Conservation (phyloP, 1,284 basidiomycete genomes). For the Stygiomarasmius scandens region DNA sequence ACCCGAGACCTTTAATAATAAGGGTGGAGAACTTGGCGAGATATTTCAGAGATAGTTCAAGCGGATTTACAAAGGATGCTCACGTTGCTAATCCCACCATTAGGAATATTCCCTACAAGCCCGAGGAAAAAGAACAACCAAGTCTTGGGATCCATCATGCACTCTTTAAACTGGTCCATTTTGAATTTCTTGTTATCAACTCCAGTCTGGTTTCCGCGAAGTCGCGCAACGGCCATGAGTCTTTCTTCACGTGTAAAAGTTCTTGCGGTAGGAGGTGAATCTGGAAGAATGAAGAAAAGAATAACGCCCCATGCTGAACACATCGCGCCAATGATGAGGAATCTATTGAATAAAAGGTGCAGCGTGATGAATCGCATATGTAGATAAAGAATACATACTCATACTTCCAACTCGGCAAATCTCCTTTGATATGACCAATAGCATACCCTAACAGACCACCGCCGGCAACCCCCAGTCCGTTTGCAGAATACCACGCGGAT, state of each 20-base stretch:
- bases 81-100: conserved; percentile 27
- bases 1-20: conserved; percentile 42
- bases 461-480: conserved; percentile 26
- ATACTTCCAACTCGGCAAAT: conserved; percentile 33
- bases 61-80: not conserved
- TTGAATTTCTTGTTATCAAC: conserved; percentile 34
- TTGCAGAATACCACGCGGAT: conserved; percentile 20
- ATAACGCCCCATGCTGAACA: conserved; percentile 23
- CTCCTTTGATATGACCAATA: conserved; percentile 24
- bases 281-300: conserved; percentile 30
- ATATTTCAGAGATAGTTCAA: too few relatives aligned
- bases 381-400: too few relatives aligned
- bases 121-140: conserved; percentile 28
- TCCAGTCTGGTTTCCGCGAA: conserved; percentile 29
- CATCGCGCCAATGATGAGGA: conserved; percentile 30
- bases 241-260: conserved; percentile 33
- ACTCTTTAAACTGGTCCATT: conserved; percentile 29
- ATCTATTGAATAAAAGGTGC: not conserved
- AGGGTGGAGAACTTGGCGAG: conserved; percentile 29
- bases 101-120: conserved; percentile 26
- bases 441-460: conserved; percentile 27
- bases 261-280: conserved; percentile 29
- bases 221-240: conserved; percentile 31
- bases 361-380: too few relatives aligned
- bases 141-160: conserved; percentile 25